Base-by-base conservation (phyloP, 306 rosid genomes). In the Fagus sylvatica region DNA sequence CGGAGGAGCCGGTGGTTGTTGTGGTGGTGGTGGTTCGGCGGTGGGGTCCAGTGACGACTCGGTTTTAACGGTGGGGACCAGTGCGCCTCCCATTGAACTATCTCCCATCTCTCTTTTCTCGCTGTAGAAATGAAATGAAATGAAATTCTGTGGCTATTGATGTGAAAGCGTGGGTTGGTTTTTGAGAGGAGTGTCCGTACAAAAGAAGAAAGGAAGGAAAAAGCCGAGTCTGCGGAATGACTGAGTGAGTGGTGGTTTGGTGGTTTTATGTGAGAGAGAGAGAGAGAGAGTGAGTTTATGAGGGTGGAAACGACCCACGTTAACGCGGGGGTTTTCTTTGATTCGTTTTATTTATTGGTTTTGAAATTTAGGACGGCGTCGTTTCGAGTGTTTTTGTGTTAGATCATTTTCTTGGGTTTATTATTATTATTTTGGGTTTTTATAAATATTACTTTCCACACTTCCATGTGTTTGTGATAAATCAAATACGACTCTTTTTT, bases 251-350 rank as follows among this genome's bases (percentile, higher is more conserved):
- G 51, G 51, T 46, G 51, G 51, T 46, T 28, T 46, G 51, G 51
- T 46, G 51, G 51, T 46, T 28, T 13, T 28, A 5, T 48, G 1
- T 6, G 46, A 30, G 28, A 65, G 28, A 33, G 39, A 13, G 60
- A 30, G 40, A 15, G 56, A 68, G 34, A 41, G 49, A 11, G 1
- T 22, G 1, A n/a, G 41, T 64, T 75, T 83, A 61, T 83, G 86
- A 83, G 86, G 86, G 78, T 53, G 53, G 43, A 13, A 79, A 71
- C 73, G 6, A 78, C 43, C 83, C 86, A 83, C 86, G 86, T 83
- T 71, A 17, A 42, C 51, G 83, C 80, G 71, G 76, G 71, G 22
- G 57, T 30, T 59, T 42, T 41, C 33, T 69, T 13, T 34, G 28
- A 78, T 46, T 61, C 12, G 6, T n/a, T 72, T 28, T n/a, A 3